Evolutionary conservation across 768 basidiomycete species (phyloP), one percentile per base, ranked within the genome.

Genomic region (Fibroporia radiculosa): DNA sequence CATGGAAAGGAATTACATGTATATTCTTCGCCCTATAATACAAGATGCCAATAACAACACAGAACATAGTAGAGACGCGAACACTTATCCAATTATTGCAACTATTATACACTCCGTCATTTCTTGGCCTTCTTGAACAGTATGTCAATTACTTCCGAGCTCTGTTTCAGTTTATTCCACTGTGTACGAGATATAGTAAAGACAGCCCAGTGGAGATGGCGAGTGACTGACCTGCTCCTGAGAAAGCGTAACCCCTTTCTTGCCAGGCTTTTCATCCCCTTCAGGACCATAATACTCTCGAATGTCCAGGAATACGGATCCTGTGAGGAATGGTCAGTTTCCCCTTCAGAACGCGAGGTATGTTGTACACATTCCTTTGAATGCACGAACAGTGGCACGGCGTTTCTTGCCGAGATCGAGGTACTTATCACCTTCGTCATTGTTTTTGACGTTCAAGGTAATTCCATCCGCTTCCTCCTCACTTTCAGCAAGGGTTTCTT

Each of bases 241-340:
- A 12, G 66, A 60, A 22, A 91, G 67, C 0, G 82, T 73, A 41
- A 90, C 84, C 7, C 86, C 88, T 54, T 89, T 91, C 62, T 87
- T 90, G 0, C 85, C 84, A 0, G 88, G 87, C 49, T 82, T 86
- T 51, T 75, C 71, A 4, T 80, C 77, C 0, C 60, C 62, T 1
- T 73, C 65, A 8, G 62, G 55, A 7, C 54, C 69, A 43, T 84
- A 91, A 53, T 73, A 90, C 58, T 90, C 84, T 31, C 87, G 77
- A 42, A 90, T 85, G 55, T 89, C 84, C 20, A 89, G 59, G 33
- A 78, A 65, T 3, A 72, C 56, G 1, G 62, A 67, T 6, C 80
- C 82, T 71, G 73, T 25, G 14, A 29, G 13, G 36, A 7, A 8
- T 11, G 4, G 8, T 37, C 31, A n/a, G 27, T 5, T 10, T 25